These are phyloP conservation scores for Backusella tarrabulga DNA, from an alignment of 192 early-diverging fungal species.

Conservation along the genomic window DNA sequence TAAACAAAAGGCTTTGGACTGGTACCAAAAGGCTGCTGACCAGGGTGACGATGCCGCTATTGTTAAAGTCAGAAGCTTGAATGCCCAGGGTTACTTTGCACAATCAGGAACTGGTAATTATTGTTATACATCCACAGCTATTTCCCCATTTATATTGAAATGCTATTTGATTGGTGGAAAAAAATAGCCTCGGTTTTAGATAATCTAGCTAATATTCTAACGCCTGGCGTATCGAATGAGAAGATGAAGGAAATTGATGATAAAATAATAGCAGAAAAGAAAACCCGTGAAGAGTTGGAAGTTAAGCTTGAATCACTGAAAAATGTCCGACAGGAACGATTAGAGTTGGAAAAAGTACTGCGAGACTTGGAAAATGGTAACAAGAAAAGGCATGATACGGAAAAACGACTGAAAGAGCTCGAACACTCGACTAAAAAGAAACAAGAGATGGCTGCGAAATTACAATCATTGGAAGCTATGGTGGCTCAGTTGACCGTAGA, in stretches of 20 bases:
- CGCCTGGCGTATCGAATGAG: not conserved
- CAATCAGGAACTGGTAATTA: not conserved
- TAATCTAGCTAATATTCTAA: not conserved
- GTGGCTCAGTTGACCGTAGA: not conserved
- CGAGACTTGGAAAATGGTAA: not conserved
- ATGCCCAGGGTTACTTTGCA: not conserved
- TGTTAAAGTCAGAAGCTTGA: not conserved
- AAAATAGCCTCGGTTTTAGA: not conserved
- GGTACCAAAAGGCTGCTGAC: slow-evolving; percentile 23
- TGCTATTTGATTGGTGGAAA: not conserved
- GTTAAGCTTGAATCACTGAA: not conserved
- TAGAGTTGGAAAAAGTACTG: not conserved
- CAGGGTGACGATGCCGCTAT: slow-evolving; percentile 34
- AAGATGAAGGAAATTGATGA: not conserved
- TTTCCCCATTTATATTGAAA: not conserved
- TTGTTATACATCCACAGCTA: not conserved
- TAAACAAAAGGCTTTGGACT: slow-evolving; percentile 37
- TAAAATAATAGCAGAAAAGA: not conserved
- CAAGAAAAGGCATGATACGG: not conserved
- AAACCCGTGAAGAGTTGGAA: not conserved
- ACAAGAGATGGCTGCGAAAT: not conserved
- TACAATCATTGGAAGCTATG: not conserved
- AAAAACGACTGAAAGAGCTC: not conserved
- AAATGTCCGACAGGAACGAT: not conserved
- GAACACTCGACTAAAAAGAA: not conserved